Evolutionary conservation across 352 stramenopile species (phyloP), one percentile per base, ranked within the genome.

Genomic region (Phytophthora cactorum): DNA sequence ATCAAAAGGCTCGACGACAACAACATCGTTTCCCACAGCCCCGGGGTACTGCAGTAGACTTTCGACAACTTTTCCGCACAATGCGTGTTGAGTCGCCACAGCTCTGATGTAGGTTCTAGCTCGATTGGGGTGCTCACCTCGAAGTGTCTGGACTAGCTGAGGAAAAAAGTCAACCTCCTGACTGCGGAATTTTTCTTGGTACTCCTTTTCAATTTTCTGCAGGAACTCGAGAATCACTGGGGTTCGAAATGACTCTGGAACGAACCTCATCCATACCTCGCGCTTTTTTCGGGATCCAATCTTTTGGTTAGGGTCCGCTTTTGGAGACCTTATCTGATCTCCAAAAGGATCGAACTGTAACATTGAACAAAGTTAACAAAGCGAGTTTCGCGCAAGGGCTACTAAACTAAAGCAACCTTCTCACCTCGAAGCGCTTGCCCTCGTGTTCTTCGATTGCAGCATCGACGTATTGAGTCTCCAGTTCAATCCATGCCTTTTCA

Each of bases 151-250:
- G 0, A 91, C 70, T 3, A 91, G 57, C 38, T 91, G 82, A 34
- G 80, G 82, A 29, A 88, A 86, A n/a, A 89, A 73, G 12, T 90
- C 82, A 31, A 70, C 71, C 70, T 91, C 80, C 72, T 89, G 82
- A 14, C 74, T 63, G 1, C 80, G 78, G 55, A 89, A 91, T 12
- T 47, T 53, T 7, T 50, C 44, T 14, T 43, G 49, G 46, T 72
- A 89, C 14, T 82, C 78, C 1, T 54, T 56, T 57, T 88, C 77
- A 45, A 72, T 63, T 51, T 79, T 70, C 7, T 64, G 56, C 14
- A 90, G 34, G 28, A 78, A 86, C 38, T 77, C 72, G 14, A 66
- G 49, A 45, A 89, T 85, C 4, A 87, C 68, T 52, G 74, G 29
- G 2, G 10, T 34, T 51, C 82, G 67, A 49, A 86, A 62, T 10